Base-by-base conservation (phyloP, 2,329 filamentous ascomycete genomes). In the Aspergillus fischeri region DNA sequence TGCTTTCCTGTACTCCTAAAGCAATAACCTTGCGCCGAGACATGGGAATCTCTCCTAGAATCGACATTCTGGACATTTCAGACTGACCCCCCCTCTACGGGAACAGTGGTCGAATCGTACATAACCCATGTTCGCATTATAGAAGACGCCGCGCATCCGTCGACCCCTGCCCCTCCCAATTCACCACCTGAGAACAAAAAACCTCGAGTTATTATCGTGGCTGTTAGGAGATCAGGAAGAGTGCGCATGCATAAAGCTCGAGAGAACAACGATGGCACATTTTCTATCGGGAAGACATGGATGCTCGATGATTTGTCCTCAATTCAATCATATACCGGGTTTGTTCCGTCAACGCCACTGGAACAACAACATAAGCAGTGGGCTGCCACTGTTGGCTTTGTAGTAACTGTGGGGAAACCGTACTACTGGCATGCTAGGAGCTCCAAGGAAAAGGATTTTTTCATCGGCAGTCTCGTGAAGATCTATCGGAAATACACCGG, bases 201-300 rank as follows among this genome's bases (percentile, higher is more conserved):
- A 75, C 85, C 88, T 50, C 86, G 94, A 67, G 83, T 96, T 63
- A 95, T 99, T 70, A 92, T 99, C 63, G 88, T 99, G 63, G 89
- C 93, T 10, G 94, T 99, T 59, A 86, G 91, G 60, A 94, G 91
- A 68, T 96, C 93, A 1, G 94, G 93, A 55, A 84, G 92, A 59
- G 93, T 99, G 51, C 90, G 92, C 68, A 86, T 99, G 79, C 94
- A 99, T 80, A 99, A 99, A 76, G 93, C 92, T 57, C 88, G 96
- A 67, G 94, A 99, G 77, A 99, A 99, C 73, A 81, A 84, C 55
- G 97, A 96, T 73, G 92, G 92, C 55, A 86, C 90, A 25, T 99
- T 97, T 75, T 97, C 93, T 21, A 96, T 99, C 65, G 94, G 94
- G 64, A 99, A 99, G 78, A 96, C 94, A 3, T 99, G 94, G 94